A percentile compares a stretch with the other conserved stretches of the same genome.
Conservation (phyloP, 208 protist species). For the Leishmania mexicana region DNA sequence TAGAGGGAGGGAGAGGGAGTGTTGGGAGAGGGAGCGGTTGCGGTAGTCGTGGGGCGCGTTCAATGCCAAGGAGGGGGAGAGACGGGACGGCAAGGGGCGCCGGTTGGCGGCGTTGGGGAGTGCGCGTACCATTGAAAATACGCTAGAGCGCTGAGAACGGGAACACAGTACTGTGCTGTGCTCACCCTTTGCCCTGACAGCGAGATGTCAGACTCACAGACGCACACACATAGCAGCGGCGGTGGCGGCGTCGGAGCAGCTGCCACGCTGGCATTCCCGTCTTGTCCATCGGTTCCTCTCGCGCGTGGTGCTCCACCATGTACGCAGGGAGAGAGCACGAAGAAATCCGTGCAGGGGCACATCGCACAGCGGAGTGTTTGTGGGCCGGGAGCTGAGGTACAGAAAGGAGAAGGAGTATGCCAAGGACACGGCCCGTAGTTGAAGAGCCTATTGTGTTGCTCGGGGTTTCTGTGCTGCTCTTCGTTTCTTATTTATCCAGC, state of each 20-base stretch:
- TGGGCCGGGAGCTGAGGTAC: neutral
- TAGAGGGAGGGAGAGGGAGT: neutral
- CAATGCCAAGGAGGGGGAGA: neutral
- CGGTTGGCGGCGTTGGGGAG: neutral
- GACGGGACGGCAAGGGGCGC: neutral
- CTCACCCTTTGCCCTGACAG: neutral
- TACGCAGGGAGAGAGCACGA: neutral
- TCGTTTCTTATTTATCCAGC: constrained; percentile 1
- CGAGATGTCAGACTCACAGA: neutral
- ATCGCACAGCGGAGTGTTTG: neutral
- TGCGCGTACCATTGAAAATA: neutral
- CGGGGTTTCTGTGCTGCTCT: neutral
- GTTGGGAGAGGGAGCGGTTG: neutral
- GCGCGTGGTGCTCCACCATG: neutral
- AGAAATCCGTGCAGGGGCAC: neutral
- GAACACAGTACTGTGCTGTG: neutral
- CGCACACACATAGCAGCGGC: neutral
- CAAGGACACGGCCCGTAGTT: neutral
- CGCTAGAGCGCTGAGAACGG: neutral
- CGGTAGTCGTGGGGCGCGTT: neutral
- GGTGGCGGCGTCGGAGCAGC: neutral
- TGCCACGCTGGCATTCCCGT: neutral
- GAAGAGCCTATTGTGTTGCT: neutral
- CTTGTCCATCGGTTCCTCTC: neutral
- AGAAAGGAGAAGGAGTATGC: neutral